These are phyloP conservation scores for Hymenoscyphus fructigenus DNA, from an alignment of 2,329 filamentous ascomycete species.

Conservation along the genomic window DNA sequence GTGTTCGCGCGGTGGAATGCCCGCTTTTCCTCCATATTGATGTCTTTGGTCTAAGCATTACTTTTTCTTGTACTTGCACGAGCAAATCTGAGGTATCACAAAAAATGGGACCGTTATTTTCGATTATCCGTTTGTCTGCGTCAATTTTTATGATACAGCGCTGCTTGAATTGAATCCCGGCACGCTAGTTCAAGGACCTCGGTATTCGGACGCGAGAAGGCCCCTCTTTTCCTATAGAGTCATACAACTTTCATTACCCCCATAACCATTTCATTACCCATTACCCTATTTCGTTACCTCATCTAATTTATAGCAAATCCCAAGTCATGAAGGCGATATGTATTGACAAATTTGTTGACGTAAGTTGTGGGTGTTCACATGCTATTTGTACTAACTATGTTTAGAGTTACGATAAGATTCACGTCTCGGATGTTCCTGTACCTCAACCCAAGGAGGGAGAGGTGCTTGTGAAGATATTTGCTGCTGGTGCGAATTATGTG, in stretches of 20 bases:
- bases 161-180: background rate
- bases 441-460: constrained; percentile 39
- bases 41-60: no score
- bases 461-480: constrained; percentile 50
- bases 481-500: constrained; percentile 59
- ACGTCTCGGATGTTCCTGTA: constrained; percentile 36
- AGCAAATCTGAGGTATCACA: no score
- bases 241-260: background rate
- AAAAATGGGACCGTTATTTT: no score
- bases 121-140: background rate
- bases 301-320: background rate
- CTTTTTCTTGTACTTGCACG: no score
- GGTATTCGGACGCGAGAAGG: background rate
- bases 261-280: background rate
- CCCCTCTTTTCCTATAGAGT: background rate
- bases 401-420: constrained; percentile 34
- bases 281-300: background rate
- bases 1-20: no score
- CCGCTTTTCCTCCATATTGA: no score
- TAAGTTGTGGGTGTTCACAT: background rate
- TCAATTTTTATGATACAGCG: background rate
- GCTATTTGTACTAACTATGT: constrained; percentile 25
- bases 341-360: background rate
- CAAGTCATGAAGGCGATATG: background rate
- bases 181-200: background rate